Conservation (phyloP, 768 basidiomycete species). For the Megacollybia marginata region DNA sequence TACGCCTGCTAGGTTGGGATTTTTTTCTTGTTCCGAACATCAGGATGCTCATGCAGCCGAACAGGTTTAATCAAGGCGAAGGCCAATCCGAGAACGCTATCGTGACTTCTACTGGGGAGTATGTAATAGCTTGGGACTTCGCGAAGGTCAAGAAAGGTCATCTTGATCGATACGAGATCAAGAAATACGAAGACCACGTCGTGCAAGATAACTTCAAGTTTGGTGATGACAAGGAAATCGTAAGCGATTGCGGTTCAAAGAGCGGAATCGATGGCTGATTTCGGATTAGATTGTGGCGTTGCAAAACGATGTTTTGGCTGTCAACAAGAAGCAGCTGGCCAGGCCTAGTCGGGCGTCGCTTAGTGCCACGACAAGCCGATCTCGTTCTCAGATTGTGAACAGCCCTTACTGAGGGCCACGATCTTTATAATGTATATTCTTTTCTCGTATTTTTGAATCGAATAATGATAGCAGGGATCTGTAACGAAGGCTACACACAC, state of each 20-base stretch:
- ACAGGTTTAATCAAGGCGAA: slow-evolving; percentile 88
- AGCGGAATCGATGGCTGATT: slow-evolving; percentile 1
- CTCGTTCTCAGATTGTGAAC: slow-evolving; percentile 63
- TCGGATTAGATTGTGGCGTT: slow-evolving; percentile 81
- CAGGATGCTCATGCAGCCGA: background rate
- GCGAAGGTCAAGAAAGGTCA: slow-evolving; percentile 89
- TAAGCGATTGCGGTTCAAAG: slow-evolving; percentile 29
- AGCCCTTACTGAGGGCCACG: slow-evolving; percentile 39
- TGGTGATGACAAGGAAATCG: slow-evolving; percentile 95
- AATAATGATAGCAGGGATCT: slow-evolving; percentile 6
- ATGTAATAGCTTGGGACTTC: slow-evolving; percentile 97
- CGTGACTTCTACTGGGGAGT: slow-evolving; percentile 88
- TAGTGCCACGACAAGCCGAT: slow-evolving; percentile 34
- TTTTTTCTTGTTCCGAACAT: background rate
- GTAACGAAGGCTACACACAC: slow-evolving; percentile 9
- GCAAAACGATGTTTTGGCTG: slow-evolving; percentile 85
- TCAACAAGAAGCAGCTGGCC: slow-evolving; percentile 90
- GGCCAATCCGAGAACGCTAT: slow-evolving; percentile 91
- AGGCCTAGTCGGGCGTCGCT: slow-evolving; percentile 75
- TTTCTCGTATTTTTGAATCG: slow-evolving; percentile 11
- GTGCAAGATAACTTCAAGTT: slow-evolving; percentile 98
- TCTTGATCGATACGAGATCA: slow-evolving; percentile 91
- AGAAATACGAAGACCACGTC: slow-evolving; percentile 89
- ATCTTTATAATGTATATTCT: slow-evolving; percentile 4
- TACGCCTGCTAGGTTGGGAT: slow-evolving; percentile 79